Percentiles rank a stretch among this genome's conserved stretches.
phyloP scores from a whole-genome alignment of 2,329 filamentous ascomycete species.

The Aspergillus ustus region DNA sequence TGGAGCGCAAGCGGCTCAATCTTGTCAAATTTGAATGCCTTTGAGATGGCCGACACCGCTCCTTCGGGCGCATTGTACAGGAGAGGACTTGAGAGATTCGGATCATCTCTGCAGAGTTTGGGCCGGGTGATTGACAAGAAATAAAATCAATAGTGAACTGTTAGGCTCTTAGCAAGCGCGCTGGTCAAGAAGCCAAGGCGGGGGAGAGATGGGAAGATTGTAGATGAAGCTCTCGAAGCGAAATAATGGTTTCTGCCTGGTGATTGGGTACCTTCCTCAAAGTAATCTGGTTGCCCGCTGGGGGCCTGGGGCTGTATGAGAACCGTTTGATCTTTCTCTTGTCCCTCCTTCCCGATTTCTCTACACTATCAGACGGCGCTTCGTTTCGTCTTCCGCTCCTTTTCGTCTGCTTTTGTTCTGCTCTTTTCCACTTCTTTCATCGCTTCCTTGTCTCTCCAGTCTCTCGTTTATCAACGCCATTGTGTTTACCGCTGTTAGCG shows the following conservation, averaged over 20 bases:
- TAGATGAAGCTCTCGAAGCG: neutral
- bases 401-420: constrained; percentile 2
- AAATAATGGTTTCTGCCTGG: neutral
- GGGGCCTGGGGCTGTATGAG: neutral
- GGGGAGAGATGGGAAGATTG: neutral
- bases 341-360: neutral
- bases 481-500: constrained; percentile 10
- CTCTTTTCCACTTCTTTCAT: constrained; percentile 20
- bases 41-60: neutral
- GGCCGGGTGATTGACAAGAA: constrained; percentile 13
- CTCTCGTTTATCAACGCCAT: constrained; percentile 10
- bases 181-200: constrained; percentile 5
- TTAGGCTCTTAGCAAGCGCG: constrained; percentile 16
- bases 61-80: neutral
- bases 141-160: constrained; percentile 12
- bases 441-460: constrained; percentile 14
- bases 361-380: constrained; percentile 2
- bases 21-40: neutral
- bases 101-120: constrained; percentile 11
- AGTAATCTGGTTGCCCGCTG: constrained; percentile 11
- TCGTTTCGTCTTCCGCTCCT: constrained; percentile 9
- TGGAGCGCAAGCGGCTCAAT: constrained; percentile 1
- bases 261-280: neutral
- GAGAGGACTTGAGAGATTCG: neutral
- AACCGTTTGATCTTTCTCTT: constrained; percentile 10